Conservation (phyloP, 1,284 basidiomycete genomes). For the Naganishia sp. region DNA sequence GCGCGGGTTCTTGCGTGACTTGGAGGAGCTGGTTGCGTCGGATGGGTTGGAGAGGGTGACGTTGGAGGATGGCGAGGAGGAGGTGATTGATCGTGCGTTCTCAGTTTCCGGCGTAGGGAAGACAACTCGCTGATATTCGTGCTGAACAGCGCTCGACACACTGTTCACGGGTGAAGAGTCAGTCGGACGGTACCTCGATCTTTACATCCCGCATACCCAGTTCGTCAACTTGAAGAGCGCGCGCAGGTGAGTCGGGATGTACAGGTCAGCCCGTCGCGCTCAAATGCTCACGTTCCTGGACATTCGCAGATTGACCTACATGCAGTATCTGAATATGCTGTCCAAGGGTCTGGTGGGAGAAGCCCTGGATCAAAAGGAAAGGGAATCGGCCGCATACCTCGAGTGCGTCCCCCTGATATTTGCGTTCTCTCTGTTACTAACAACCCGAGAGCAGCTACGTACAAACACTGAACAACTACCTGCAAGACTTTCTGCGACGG, state of each 20-base stretch:
- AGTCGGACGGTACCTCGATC: conserved; percentile 90
- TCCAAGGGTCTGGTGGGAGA: conserved; percentile 54
- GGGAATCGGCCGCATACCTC: conserved; percentile 74
- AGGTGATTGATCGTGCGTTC: conserved; percentile 55
- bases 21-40: conserved; percentile 65
- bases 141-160: conserved; percentile 69
- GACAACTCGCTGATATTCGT: not conserved
- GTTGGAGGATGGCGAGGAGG: conserved; percentile 69
- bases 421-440: not conserved
- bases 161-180: conserved; percentile 95
- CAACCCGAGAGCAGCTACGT: conserved; percentile 66
- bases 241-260: conserved; percentile 59
- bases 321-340: conserved; percentile 87
- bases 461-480: conserved; percentile 75
- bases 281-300: not conserved
- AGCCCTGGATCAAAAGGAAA: conserved; percentile 72
- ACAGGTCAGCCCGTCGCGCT: no score
- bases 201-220: conserved; percentile 82
- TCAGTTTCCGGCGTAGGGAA: no score
- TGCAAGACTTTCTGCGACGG: conserved; percentile 81
- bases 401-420: conserved; percentile 57
- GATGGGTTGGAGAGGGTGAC: conserved; percentile 49
- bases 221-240: conserved; percentile 88
- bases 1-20: conserved; percentile 75
- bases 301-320: conserved; percentile 66